Base-by-base conservation (phyloP, 805 yeast species). In the Candida fluviatilis region DNA sequence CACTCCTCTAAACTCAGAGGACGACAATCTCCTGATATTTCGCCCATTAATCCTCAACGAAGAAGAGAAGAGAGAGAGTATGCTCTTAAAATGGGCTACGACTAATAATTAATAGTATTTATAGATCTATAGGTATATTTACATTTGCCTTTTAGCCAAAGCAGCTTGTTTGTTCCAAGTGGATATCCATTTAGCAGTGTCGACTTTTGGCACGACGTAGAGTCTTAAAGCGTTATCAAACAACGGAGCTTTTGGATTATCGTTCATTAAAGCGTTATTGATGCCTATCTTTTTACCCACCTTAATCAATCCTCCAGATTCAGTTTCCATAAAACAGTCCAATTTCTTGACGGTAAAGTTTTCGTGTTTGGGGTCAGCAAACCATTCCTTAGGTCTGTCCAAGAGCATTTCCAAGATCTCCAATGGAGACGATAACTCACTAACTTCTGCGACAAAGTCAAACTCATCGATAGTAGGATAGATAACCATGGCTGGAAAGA, bases 381-480 rank as follows among this genome's bases (percentile, higher is more conserved):
- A 82, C 82, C 85, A 87, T 30, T 75, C 75, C 5, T 73, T 73
- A 3, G 90, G 89, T 51, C 89, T 73, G 31, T 80, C 71, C 40
- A 67, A 48, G 2, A 89, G 73, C 43, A 76, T 56, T 24, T 74
- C 75, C 43, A 88, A 56, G 8, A 85, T 52, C 27, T 84, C 93
- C 4, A 58, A 52, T 0, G 91, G 78, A 0, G 91, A 74, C 1
- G 82, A 69, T 26, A 80, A 61, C 58, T 89, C 96, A 42, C 91
- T 78, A 4, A 84, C 74, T 43, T 80, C 82, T 2, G 80, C 84
- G 28, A 91, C 67, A 49, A 82, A 81, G 58, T 91, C 97, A 49
- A 88, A 85, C 56, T 87, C 93, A 57, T 84, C 83, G 3, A 77
- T 78, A 2, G 89, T 75, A 16, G 98, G 97, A 50, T 88, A 91